These are phyloP conservation scores for Tremella yokohamensis DNA, from an alignment of 768 basidiomycete species.

Conservation along the genomic window DNA sequence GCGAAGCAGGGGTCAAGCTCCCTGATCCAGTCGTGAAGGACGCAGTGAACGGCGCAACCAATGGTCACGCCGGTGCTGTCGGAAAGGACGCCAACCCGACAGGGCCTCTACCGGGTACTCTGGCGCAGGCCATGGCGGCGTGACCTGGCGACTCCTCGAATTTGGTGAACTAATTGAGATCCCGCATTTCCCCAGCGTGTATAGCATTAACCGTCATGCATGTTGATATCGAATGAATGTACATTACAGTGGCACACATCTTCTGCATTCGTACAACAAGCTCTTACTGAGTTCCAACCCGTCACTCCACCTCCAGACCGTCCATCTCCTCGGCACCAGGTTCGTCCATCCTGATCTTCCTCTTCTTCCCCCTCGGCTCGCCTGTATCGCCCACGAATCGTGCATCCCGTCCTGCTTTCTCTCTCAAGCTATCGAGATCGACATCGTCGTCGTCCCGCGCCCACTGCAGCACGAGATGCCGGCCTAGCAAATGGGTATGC, in stretches of 20 bases:
- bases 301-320: conserved; percentile 30
- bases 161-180: too few species aligned
- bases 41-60: background rate
- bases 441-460: conserved; percentile 64
- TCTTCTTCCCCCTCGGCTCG: conserved; percentile 33
- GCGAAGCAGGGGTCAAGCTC: background rate
- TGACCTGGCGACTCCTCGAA: too few species aligned
- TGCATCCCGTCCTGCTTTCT: conserved; percentile 72
- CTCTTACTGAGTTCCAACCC: background rate
- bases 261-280: background rate
- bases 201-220: background rate
- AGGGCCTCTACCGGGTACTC: too few species aligned
- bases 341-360: conserved; percentile 42
- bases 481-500: conserved; percentile 91
- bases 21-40: background rate
- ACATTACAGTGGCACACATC: background rate
- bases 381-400: conserved; percentile 55
- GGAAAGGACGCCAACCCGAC: background rate
- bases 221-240: background rate
- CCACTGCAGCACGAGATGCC: conserved; percentile 94
- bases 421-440: conserved; percentile 70
- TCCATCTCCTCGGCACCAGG: conserved; percentile 30
- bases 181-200: too few species aligned
- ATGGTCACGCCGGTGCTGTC: background rate
- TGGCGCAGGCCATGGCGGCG: too few species aligned